These are phyloP conservation scores for Mrakia blollopis DNA, from an alignment of 768 basidiomycete species.

Conservation along the genomic window DNA sequence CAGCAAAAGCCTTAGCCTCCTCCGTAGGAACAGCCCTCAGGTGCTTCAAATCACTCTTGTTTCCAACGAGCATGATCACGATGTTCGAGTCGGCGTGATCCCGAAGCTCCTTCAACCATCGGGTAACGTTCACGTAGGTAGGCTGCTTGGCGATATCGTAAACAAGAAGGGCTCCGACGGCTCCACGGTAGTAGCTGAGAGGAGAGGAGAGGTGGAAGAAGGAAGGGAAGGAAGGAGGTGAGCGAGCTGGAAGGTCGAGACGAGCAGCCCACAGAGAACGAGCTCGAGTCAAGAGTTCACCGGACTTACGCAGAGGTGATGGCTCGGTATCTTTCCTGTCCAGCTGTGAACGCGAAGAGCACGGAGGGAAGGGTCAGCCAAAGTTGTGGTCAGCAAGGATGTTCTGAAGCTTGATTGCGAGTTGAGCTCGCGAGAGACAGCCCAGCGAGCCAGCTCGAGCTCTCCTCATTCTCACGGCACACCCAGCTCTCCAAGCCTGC, in stretches of 20 bases:
- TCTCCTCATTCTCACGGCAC: not conserved
- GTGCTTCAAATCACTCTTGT: conserved; percentile 99
- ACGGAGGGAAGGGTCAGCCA: not conserved
- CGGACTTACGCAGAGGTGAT: conserved; percentile 78
- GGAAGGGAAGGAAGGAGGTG: not conserved
- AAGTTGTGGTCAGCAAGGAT: not conserved
- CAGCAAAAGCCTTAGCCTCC: conserved; percentile 85
- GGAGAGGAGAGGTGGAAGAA: not conserved
- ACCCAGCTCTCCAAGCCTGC: not conserved
- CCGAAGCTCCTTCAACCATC: conserved; percentile 95
- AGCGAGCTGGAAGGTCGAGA: not conserved
- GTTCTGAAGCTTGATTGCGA: not conserved
- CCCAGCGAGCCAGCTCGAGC: not conserved
- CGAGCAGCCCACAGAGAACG: not conserved
- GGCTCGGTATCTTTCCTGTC: conserved; percentile 94
- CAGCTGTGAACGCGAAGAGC: conserved; percentile 53
- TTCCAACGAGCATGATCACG: conserved; percentile 92
- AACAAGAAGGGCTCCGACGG: conserved; percentile 53
- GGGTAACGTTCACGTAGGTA: conserved; percentile 86
- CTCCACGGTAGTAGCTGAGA: conserved; percentile 89
- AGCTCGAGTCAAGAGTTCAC: not conserved
- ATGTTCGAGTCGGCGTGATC: conserved; percentile 88
- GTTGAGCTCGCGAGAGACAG: not conserved
- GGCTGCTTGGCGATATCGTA: conserved; percentile 48
- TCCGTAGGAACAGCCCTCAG: conserved; percentile 93